Evolutionary conservation across 1,284 basidiomycete genomes (phyloP), one percentile per base, ranked within the genome.

Genomic region (Puccinia hordei): DNA sequence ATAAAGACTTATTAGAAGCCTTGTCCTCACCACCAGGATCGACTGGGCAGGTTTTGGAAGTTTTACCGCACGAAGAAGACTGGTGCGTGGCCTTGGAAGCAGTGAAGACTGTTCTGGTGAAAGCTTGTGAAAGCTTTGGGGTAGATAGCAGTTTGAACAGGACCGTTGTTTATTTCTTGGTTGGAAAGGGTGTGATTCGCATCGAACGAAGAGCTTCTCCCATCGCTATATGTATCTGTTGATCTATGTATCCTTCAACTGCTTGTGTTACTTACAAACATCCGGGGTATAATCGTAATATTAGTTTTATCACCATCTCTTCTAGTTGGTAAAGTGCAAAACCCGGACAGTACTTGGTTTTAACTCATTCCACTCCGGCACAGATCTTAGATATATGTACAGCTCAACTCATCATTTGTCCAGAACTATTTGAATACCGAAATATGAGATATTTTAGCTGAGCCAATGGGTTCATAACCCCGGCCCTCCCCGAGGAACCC

Each of bases 101-200:
- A 2, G 69, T 80, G 12, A 80, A 80, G 49, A 24, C 38, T 8
- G 33, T 49, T 17, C 51, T 80, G 33, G 49, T 80, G 0, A 46
- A 65, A 33, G 57, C 69, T 10, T 80, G 77, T 27, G 30, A 72
- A 59, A 46, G 24, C 49, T 35, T 72, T 53, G 53, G 1, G 0
- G 41, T 80, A 0, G 69, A 72, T 53, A 27, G 5, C 19, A 73
- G 77, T 44, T 30, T 73, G 17, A 73, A 73, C 72, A 46, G 66
- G 24, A 80, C 77, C 3, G 69, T 73, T 33, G 46, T 80, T 51
- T 80, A 80, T 65, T 73, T 80, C n/a, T 71, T 80, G 69, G 68
- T 80, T n/a, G 77, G 77, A 0, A 80, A 80, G 30, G 46, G 53
- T 13, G 77, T 80, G 22, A 73, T 80, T 63, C 38, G 68, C 4